Evolutionary conservation across 2,329 filamentous ascomycete genomes (phyloP).

Genomic region (Metarhizium anisopliae): DNA sequence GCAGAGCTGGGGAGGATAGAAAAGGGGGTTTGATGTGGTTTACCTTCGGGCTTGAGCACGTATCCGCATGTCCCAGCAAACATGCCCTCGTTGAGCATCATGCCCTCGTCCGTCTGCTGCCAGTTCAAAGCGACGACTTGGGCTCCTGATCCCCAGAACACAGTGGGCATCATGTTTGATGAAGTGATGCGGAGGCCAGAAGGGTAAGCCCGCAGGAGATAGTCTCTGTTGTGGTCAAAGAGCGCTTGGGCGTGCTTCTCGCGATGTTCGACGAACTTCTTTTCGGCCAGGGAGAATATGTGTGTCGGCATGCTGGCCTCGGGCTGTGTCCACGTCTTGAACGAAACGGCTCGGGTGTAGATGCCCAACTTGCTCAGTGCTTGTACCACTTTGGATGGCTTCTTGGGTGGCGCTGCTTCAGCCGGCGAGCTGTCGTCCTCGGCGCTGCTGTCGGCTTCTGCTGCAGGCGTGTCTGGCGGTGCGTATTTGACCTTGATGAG

Average conservation of each 20-base stretch:
- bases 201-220: slow-evolving; percentile 82
- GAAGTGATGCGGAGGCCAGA: slow-evolving; percentile 73
- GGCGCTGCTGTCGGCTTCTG: slow-evolving; percentile 18
- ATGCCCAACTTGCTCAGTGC: slow-evolving; percentile 67
- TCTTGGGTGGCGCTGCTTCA: slow-evolving; percentile 30
- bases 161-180: slow-evolving; percentile 76
- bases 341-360: slow-evolving; percentile 76
- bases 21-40: not conserved
- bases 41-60: slow-evolving; percentile 71
- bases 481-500: slow-evolving; percentile 73
- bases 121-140: slow-evolving; percentile 92
- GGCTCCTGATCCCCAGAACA: slow-evolving; percentile 81
- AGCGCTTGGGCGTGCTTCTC: slow-evolving; percentile 42
- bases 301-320: slow-evolving; percentile 57
- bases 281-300: slow-evolving; percentile 61
- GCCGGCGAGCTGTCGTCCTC: slow-evolving; percentile 30
- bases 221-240: slow-evolving; percentile 74
- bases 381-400: slow-evolving; percentile 59
- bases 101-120: slow-evolving; percentile 83
- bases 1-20: not conserved
- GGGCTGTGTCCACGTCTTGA: slow-evolving; percentile 68
- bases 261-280: slow-evolving; percentile 52
- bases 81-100: slow-evolving; percentile 95
- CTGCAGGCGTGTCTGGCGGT: slow-evolving; percentile 29
- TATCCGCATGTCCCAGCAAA: slow-evolving; percentile 78